Evolutionary conservation across 2,329 filamentous ascomycete genomes (phyloP), one percentile per base, ranked within the genome.

Genomic region (Fusarium avenaceum): DNA sequence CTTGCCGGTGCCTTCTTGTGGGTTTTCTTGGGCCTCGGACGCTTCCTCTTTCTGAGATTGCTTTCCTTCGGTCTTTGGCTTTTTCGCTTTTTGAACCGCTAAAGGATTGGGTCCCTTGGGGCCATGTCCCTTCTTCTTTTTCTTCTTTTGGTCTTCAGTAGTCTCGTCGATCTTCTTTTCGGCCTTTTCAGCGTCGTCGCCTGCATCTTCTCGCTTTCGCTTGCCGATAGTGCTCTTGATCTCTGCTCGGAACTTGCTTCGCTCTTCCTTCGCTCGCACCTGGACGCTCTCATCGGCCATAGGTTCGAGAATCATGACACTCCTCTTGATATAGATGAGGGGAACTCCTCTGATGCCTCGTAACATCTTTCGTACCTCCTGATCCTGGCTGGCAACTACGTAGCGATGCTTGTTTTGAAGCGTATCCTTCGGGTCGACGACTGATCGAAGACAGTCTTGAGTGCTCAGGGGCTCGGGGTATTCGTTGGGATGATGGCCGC

Each of bases 361-460:
- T 81, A 95, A 84, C 69, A 83, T 81, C 46, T 85, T 83, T 69
- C 92, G 82, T 45, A 92, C 84, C 42, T 88, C 86, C 24, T 83
- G 78, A 67, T 91, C 90, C 78, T 95, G 92, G 65, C 87, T 90
- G 10, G 92, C 92, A 20, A 95, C 89, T 14, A 93, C 87, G 75
- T 95, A 95, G 60, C 90, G 86, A 75, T 94, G 88, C 80, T 93
- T 93, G 77, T 96, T 96, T 59, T 86, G 86, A 39, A 87, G 85
- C 63, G 83, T 88, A 50, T 81, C 83, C 77, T 96, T 96, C 14
- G 92, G 88, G 74, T 94, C 94, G 54, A 98, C 89, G 9, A 97
- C 92, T 51, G 86, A 87, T 60, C 82, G 81, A 44, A 96, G 79
- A 76, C 93, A 96, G 67, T 93, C 91, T 57, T 87, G 76, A 35